Evolutionary conservation across 2,329 filamentous ascomycete species (phyloP).

Genomic region (Decorospora gaudefroyi): DNA sequence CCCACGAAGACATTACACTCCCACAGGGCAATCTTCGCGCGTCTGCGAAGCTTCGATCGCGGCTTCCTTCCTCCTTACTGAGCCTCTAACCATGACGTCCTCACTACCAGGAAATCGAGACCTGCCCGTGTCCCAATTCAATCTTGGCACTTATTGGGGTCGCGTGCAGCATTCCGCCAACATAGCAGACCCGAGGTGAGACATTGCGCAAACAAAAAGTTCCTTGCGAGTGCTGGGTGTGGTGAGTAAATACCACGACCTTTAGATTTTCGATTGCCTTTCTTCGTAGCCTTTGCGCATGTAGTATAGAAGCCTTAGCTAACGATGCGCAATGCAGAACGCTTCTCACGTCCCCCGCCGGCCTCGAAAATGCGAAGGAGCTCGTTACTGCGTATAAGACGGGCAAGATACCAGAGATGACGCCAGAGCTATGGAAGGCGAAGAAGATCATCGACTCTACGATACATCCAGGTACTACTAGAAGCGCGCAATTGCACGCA

Average conservation of each 20-base stretch:
- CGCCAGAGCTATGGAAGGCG: conserved; percentile 85
- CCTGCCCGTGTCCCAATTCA: conserved; percentile 88
- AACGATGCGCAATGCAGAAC: conserved; percentile 63
- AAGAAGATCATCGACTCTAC: conserved; percentile 99
- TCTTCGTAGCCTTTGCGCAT: not conserved
- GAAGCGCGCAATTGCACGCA: conserved; percentile 23
- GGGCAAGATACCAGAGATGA: conserved; percentile 79
- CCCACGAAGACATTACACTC: conserved; percentile 12
- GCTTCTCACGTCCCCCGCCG: conserved; percentile 74
- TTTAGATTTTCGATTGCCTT: conserved; percentile 23
- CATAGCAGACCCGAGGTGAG: conserved; percentile 94
- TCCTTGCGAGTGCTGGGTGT: conserved; percentile 32
- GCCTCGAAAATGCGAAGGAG: conserved; percentile 83
- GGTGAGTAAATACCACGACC: conserved; percentile 49
- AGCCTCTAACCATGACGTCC: conserved; percentile 58
- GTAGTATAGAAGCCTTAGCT: conserved; percentile 11
- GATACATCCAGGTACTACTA: conserved; percentile 80
- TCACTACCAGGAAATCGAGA: conserved; percentile 72
- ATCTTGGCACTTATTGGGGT: conserved; percentile 92
- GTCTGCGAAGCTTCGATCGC: conserved; percentile 8
- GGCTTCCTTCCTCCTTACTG: not conserved
- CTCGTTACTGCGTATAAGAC: conserved; percentile 85
- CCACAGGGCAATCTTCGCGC: conserved; percentile 2
- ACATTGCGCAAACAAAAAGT: conserved; percentile 27
- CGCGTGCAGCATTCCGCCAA: conserved; percentile 87